Percentiles rank a stretch among this genome's conserved stretches.
Evolutionary conservation across 2,329 filamentous ascomycete genomes (phyloP).

Genomic region (Fusarium xyrophilum): DNA sequence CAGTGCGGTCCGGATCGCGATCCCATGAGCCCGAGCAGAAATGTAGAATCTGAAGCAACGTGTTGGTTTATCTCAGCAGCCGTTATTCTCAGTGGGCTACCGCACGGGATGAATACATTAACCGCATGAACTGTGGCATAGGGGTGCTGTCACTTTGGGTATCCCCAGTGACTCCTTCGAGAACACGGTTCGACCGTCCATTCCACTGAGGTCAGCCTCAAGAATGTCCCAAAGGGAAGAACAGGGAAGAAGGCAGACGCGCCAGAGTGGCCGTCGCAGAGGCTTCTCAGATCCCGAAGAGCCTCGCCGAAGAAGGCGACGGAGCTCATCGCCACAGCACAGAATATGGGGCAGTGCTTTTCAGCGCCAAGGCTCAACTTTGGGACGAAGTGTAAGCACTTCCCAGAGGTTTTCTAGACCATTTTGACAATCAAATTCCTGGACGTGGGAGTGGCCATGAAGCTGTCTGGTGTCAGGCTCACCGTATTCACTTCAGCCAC

Average conservation of each 20-base stretch:
- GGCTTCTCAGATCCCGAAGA: not conserved
- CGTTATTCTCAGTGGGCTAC: not conserved
- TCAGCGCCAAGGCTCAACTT: not conserved
- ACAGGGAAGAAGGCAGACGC: not conserved
- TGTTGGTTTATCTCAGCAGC: not conserved
- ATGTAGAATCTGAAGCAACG: not conserved
- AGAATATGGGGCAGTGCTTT: not conserved
- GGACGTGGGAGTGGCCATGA: not conserved
- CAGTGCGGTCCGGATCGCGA: not conserved
- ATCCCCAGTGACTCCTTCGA: not conserved
- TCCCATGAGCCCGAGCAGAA: not conserved
- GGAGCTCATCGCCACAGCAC: not conserved
- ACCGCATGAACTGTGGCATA: not conserved
- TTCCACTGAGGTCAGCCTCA: not conserved
- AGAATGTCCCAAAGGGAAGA: not conserved
- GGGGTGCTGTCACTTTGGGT: not conserved
- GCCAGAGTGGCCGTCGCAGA: not conserved
- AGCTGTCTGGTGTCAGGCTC: not conserved
- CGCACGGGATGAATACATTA: not conserved
- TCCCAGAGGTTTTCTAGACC: not conserved
- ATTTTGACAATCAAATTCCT: not conserved
- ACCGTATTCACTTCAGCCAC: not conserved
- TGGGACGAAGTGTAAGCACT: not conserved
- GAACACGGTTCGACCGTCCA: not conserved
- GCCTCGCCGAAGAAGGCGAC: not conserved